These are phyloP conservation scores for Hortiboletus campestris DNA, from an alignment of 768 basidiomycete genomes.

Conservation along the genomic window DNA sequence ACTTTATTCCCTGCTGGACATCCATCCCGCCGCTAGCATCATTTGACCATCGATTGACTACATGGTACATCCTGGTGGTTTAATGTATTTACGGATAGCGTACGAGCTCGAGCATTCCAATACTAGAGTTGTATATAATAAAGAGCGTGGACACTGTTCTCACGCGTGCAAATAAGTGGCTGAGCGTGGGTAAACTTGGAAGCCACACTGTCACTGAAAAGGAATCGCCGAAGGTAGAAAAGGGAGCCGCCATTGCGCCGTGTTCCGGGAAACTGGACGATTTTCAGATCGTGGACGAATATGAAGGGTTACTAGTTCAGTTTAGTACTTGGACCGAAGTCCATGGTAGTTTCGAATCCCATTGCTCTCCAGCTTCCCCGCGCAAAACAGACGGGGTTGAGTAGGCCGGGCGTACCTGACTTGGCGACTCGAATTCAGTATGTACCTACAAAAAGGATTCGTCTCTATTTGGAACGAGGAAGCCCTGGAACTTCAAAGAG, in stretches of 20 bases:
- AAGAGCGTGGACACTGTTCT: not conserved
- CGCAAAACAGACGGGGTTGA: not conserved
- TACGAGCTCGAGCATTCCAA: slow-evolving; percentile 16
- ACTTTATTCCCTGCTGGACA: slow-evolving; percentile 12
- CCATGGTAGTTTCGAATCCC: not conserved
- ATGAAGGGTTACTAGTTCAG: not conserved
- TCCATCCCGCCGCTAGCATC: slow-evolving; percentile 6
- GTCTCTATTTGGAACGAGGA: slow-evolving; percentile 27
- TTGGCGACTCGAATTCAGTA: slow-evolving; percentile 14
- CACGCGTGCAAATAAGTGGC: not conserved
- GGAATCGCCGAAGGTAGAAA: too few species aligned
- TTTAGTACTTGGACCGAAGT: not conserved
- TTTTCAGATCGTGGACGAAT: not conserved
- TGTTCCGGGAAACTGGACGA: slow-evolving; percentile 25
- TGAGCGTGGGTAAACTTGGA: not conserved
- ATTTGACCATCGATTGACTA: slow-evolving; percentile 4
- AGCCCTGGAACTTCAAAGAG: slow-evolving; percentile 4
- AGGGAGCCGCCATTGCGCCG: slow-evolving; percentile 19
- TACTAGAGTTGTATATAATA: not conserved
- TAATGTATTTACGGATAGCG: slow-evolving; percentile 23
- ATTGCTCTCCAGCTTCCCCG: not conserved
- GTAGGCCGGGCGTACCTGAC: slow-evolving; percentile 7
- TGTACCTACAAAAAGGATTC: slow-evolving; percentile 7
- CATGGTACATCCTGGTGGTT: slow-evolving; percentile 16
- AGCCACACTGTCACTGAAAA: not conserved